Evolutionary conservation across 2,329 filamentous ascomycete species (phyloP).

Genomic region (Penicillium thymicola): DNA sequence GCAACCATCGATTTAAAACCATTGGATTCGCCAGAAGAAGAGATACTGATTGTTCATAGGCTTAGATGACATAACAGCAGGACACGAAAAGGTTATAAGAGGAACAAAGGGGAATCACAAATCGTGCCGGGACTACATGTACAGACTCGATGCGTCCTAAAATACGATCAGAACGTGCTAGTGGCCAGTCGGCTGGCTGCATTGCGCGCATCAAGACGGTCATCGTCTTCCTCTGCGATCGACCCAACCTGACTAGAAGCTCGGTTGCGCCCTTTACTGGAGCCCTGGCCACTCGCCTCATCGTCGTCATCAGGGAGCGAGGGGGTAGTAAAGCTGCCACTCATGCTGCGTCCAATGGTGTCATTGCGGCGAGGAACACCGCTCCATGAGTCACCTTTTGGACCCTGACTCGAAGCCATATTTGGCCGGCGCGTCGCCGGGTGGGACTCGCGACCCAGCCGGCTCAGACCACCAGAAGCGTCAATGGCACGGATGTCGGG

Average conservation of each 20-base stretch:
- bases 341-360: constrained; percentile 72
- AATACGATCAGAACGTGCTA: constrained; percentile 71
- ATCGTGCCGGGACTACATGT: constrained; percentile 34
- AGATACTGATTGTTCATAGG: constrained; percentile 2
- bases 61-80: constrained; percentile 26
- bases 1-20: neutral
- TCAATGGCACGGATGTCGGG: constrained; percentile 94
- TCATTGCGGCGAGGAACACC: constrained; percentile 83
- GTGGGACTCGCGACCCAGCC: constrained; percentile 84
- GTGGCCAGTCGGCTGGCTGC: constrained; percentile 89
- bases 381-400: constrained; percentile 97
- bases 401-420: constrained; percentile 84
- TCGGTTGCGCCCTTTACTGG: constrained; percentile 46
- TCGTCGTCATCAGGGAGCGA: constrained; percentile 60
- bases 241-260: constrained; percentile 47
- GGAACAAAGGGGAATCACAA: constrained; percentile 33
- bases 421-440: constrained; percentile 70
- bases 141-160: constrained; percentile 23
- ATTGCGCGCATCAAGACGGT: constrained; percentile 91
- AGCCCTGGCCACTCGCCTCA: constrained; percentile 47
- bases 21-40: neutral
- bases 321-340: constrained; percentile 65
- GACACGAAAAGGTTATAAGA: constrained; percentile 12
- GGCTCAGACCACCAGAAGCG: constrained; percentile 79
- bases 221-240: constrained; percentile 62